These are phyloP conservation scores for Aspergillus sclerotiicarbonarius DNA, from an alignment of 495 filamentous ascomycete species.

Conservation along the genomic window DNA sequence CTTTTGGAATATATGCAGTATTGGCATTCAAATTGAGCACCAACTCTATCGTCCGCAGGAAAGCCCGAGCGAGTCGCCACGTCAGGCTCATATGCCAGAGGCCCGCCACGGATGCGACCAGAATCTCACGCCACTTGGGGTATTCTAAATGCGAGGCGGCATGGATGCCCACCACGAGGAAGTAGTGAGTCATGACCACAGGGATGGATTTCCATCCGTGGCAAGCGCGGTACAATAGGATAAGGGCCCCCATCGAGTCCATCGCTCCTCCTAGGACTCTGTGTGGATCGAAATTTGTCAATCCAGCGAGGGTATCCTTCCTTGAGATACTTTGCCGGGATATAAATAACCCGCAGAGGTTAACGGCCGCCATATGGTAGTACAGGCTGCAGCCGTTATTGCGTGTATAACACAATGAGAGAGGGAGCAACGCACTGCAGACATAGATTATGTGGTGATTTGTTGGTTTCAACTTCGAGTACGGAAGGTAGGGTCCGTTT, in stretches of 20 bases:
- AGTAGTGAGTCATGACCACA: conserved; percentile 1
- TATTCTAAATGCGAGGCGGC: background rate
- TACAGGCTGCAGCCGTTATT: background rate
- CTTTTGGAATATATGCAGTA: background rate
- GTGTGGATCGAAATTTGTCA: background rate
- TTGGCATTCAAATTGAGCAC: background rate
- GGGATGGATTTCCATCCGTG: conserved; percentile 3
- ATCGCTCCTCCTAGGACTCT: background rate
- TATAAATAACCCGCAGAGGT: background rate
- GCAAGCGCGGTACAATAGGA: background rate
- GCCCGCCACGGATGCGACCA: background rate
- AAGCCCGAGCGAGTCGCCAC: background rate
- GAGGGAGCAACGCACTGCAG: background rate
- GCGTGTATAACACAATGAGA: no score
- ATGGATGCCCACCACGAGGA: background rate
- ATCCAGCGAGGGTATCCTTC: background rate
- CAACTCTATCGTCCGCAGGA: conserved; percentile 1
- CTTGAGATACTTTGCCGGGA: background rate
- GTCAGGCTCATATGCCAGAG: background rate
- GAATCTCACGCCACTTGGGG: background rate
- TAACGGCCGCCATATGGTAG: background rate
- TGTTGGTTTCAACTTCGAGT: background rate
- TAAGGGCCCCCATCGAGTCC: background rate
- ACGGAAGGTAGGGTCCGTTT: background rate
- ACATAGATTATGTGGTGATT: background rate